phyloP scores from a whole-genome alignment of 2,329 filamentous ascomycete genomes.

The Monilinia polystroma region DNA sequence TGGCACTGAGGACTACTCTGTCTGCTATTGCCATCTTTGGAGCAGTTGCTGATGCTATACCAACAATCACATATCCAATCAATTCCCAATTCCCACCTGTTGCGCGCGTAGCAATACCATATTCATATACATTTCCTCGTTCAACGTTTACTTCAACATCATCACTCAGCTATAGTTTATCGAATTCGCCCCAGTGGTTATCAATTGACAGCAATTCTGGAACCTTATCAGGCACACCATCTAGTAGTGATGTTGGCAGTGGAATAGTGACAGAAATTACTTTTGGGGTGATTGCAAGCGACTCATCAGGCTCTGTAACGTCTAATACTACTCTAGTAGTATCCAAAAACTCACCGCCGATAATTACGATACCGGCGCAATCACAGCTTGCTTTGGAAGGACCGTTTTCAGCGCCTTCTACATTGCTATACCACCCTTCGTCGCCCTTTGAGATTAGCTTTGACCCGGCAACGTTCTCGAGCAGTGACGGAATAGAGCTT shows the following conservation, averaged over 20 bases:
- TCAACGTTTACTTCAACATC: slow-evolving; percentile 68
- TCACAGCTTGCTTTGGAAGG: slow-evolving; percentile 59
- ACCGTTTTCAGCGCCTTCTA: slow-evolving; percentile 58
- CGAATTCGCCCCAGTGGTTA: slow-evolving; percentile 69
- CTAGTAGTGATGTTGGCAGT: slow-evolving; percentile 54
- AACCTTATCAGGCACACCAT: slow-evolving; percentile 70
- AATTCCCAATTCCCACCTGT: slow-evolving; percentile 83
- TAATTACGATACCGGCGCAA: slow-evolving; percentile 54
- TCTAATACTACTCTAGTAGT: slow-evolving; percentile 72
- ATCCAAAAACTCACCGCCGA: slow-evolving; percentile 55
- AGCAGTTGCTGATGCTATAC: slow-evolving; percentile 38
- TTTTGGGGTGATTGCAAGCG: slow-evolving; percentile 69
- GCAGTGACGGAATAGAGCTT: slow-evolving; percentile 45
- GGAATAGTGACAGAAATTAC: slow-evolving; percentile 45
- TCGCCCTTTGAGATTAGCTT: slow-evolving; percentile 55
- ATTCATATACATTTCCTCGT: slow-evolving; percentile 68
- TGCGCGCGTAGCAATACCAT: slow-evolving; percentile 65
- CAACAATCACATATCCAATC: slow-evolving; percentile 63
- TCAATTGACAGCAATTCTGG: slow-evolving; percentile 64
- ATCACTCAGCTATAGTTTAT: slow-evolving; percentile 65
- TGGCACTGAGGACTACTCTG: slow-evolving; percentile 32
- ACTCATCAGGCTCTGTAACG: slow-evolving; percentile 60
- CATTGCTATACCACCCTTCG: slow-evolving; percentile 56
- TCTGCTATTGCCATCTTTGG: slow-evolving; percentile 28
- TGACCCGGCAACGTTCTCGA: slow-evolving; percentile 59